These are phyloP conservation scores for Juncus inflexus DNA, from an alignment of 176 grass and related monocot species.

Conservation along the genomic window DNA sequence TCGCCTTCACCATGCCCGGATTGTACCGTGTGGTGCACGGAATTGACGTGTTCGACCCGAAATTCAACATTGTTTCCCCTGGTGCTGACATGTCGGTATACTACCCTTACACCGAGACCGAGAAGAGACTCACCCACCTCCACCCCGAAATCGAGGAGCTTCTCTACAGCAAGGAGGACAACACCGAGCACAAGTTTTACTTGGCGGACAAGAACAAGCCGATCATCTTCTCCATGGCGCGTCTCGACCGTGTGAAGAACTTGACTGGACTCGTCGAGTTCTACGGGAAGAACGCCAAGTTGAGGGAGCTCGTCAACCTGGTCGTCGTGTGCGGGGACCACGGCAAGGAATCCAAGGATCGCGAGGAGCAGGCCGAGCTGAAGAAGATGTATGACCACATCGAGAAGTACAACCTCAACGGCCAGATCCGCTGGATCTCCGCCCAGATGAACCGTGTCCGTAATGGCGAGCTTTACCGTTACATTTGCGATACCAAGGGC, in stretches of 20 bases:
- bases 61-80: constrained; percentile 98
- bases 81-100: constrained; percentile 95
- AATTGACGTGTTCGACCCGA: constrained; percentile 94
- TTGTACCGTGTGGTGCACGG: constrained; percentile 95
- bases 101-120: constrained; percentile 70
- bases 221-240: constrained; percentile 96
- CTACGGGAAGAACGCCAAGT: constrained; percentile 65
- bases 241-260: constrained; percentile 93
- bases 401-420: constrained; percentile 88
- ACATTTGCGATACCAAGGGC: constrained; percentile 83
- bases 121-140: constrained; percentile 79
- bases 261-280: constrained; percentile 96
- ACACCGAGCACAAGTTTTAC: constrained; percentile 79
- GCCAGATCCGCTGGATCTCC: constrained; percentile 93
- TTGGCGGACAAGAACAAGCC: constrained; percentile 85
- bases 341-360: constrained; percentile 93
- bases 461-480: constrained; percentile 83
- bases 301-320: constrained; percentile 88
- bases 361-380: constrained; percentile 81
- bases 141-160: constrained; percentile 93
- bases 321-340: constrained; percentile 94
- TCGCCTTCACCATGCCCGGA: constrained; percentile 85
- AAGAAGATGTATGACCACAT: constrained; percentile 92
- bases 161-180: constrained; percentile 70
- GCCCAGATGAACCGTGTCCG: constrained; percentile 93